A percentile compares a stretch with the other conserved stretches of the same genome.
Evolutionary conservation across 2,329 filamentous ascomycete species (phyloP).

Genomic region (Paracoccidioides brasiliensis): DNA sequence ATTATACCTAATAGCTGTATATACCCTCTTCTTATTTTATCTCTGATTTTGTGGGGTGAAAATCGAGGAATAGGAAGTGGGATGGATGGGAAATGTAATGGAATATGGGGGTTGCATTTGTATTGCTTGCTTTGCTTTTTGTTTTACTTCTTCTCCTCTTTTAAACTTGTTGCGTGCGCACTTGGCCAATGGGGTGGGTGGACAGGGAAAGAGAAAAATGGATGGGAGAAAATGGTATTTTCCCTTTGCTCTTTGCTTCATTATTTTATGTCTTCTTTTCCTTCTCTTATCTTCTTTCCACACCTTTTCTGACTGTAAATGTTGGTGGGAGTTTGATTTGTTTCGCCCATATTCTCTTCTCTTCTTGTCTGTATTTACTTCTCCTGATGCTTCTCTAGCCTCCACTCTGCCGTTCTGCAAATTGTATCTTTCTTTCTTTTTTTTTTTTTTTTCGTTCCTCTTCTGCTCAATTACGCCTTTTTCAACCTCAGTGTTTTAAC

Average conservation of each 20-base stretch:
- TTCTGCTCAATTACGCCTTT: too few species aligned
- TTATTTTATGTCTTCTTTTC: not conserved
- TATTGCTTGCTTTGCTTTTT: not conserved
- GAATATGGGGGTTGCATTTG: conserved; percentile 2
- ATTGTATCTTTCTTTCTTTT: too few species aligned
- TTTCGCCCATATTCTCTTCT: not conserved
- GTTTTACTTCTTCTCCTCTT: not conserved
- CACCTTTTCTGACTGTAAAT: not conserved
- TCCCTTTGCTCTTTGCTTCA: not conserved
- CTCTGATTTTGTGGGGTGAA: not conserved
- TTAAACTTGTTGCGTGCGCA: not conserved
- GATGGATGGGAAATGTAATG: not conserved
- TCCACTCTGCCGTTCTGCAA: too few species aligned
- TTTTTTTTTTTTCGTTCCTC: too few species aligned
- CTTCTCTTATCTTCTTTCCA: conserved; percentile 4
- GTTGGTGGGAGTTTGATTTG: not conserved
- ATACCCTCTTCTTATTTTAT: not conserved
- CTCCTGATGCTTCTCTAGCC: not conserved
- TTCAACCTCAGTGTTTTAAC: too few species aligned
- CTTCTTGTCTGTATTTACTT: too few species aligned
- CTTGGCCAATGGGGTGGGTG: not conserved
- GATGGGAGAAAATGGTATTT: not conserved
- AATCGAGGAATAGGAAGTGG: not conserved
- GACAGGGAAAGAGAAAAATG: not conserved
- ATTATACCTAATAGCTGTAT: not conserved